Evolutionary conservation across 345 rosid species (phyloP).

Genomic region (Nasturtium officinale): DNA sequence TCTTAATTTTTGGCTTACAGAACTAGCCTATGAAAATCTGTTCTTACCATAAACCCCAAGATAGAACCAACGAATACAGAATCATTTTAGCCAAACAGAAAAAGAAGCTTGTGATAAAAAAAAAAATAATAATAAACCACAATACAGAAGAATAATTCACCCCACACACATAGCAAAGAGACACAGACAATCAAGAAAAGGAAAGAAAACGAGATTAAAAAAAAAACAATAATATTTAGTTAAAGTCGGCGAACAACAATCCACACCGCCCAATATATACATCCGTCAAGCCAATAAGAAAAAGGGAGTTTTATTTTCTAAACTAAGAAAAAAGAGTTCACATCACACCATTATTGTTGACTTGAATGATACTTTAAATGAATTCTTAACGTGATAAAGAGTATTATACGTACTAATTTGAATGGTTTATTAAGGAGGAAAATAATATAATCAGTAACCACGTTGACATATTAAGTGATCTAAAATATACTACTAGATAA

Average conservation of each 20-base stretch:
- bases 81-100: not conserved
- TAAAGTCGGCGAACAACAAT: slow-evolving; percentile 18
- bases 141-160: not conserved
- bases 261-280: slow-evolving; percentile 33
- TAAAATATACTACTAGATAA: not conserved
- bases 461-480: slow-evolving; percentile 1
- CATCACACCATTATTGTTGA: not conserved
- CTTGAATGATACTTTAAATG: not conserved
- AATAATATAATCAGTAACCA: not conserved
- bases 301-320: too few relatives aligned
- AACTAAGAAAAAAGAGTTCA: not conserved
- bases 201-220: not conserved
- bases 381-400: not conserved
- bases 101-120: not conserved
- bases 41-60: not conserved
- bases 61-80: not conserved
- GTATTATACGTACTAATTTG: not conserved
- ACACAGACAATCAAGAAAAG: not conserved
- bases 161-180: not conserved
- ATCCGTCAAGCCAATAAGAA: slow-evolving; percentile 36
- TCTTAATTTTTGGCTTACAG: not conserved
- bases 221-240: not conserved
- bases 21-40: not conserved
- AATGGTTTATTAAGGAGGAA: not conserved
- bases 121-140: not conserved